Evolutionary conservation across 495 filamentous ascomycete species (phyloP).

Genomic region (Trichocladium uniseriatum): DNA sequence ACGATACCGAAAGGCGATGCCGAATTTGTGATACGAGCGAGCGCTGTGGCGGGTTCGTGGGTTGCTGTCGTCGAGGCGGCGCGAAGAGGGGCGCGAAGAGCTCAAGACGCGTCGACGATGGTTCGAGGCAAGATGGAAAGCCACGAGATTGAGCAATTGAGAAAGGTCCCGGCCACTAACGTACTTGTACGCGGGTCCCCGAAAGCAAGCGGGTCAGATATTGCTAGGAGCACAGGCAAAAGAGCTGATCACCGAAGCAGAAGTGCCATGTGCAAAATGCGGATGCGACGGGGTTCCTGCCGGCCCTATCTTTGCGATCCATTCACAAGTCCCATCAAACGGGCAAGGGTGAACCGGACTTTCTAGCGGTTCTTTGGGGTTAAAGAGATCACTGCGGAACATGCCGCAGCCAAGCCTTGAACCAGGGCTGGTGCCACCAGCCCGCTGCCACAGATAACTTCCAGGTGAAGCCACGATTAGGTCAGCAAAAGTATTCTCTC

Average conservation of each 20-base stretch:
- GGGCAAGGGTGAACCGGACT: background rate
- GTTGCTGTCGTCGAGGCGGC: constrained; percentile 10
- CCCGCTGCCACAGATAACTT: too few species aligned
- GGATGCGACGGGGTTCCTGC: background rate
- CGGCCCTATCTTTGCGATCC: background rate
- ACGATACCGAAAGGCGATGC: background rate
- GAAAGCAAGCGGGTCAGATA: background rate
- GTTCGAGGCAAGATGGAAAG: too few species aligned
- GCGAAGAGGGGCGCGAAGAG: constrained; percentile 13
- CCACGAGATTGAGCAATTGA: background rate
- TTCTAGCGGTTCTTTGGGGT: background rate
- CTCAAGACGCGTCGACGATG: constrained; percentile 19
- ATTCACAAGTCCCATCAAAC: background rate
- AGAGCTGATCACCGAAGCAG: background rate
- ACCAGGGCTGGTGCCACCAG: too few species aligned
- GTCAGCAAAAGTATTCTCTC: too few species aligned
- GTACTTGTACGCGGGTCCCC: background rate
- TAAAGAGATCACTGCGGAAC: background rate
- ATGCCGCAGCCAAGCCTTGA: too few species aligned
- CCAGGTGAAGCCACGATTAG: too few species aligned
- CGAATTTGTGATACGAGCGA: background rate
- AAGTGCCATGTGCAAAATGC: background rate
- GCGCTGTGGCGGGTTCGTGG: constrained; percentile 15
- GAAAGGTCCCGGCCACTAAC: background rate
- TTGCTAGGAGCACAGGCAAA: background rate